Percentiles rank a stretch among this genome's conserved stretches.
Evolutionary conservation across 768 basidiomycete species (phyloP).

Genomic region (Tephrocybe sp.): DNA sequence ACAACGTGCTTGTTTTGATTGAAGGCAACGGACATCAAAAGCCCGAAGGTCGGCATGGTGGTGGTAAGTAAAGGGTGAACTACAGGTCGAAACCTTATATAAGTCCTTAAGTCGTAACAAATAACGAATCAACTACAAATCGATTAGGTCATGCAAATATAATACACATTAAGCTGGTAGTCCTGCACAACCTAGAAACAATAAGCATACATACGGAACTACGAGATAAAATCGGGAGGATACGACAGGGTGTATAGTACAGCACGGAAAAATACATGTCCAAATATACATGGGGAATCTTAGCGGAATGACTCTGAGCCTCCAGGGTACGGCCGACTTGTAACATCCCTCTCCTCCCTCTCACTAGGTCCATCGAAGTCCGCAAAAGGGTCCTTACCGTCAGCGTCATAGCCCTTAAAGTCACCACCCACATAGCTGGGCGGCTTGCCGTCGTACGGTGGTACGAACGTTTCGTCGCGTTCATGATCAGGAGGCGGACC

Average conservation of each 20-base stretch:
- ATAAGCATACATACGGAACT: background rate
- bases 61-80: too few relatives aligned
- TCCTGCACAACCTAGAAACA: background rate
- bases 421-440: conserved; percentile 47
- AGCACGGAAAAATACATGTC: too few relatives aligned
- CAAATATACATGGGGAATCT: background rate
- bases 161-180: background rate
- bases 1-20: too few relatives aligned
- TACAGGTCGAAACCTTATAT: too few relatives aligned
- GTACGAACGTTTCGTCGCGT: conserved; percentile 33
- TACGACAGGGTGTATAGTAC: too few relatives aligned
- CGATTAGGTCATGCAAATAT: background rate
- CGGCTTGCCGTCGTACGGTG: conserved; percentile 41
- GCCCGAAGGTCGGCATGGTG: too few relatives aligned
- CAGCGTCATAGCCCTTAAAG: conserved; percentile 36
- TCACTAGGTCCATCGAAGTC: conserved; percentile 41
- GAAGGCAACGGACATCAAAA: too few relatives aligned
- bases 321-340: conserved; percentile 37
- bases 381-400: conserved; percentile 56
- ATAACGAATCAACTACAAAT: too few relatives aligned
- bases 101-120: too few relatives aligned
- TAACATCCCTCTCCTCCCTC: conserved; percentile 41
- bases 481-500: conserved; percentile 44
- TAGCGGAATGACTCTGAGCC: conserved; percentile 30
- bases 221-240: too few relatives aligned